Base-by-base conservation (phyloP, 495 filamentous ascomycete genomes). In the Penicillium samsonianum region DNA sequence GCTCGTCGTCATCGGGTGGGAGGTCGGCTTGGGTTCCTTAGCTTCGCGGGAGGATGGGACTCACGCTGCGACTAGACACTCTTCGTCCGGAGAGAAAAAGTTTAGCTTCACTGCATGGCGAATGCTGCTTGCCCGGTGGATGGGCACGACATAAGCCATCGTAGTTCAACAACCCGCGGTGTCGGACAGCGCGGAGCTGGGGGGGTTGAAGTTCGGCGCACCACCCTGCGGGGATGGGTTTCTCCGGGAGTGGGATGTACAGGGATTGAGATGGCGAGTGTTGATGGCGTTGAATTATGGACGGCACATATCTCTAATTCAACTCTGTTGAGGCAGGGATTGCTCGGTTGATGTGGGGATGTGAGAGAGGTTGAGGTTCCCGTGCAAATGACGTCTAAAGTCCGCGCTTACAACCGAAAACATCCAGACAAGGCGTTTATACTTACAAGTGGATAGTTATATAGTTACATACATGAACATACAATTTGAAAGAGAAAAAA, bases 71-170 rank as follows among this genome's bases (percentile, higher is more conserved):
- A 97, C 86, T 63, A 98, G 77, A 60, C 87, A 90, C 58, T 93
- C 86, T 55, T 93, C 86, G 38, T 90, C 84, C 4, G 84, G 69
- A 55, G 80, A 78, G 19, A 96, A 76, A 57, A 98, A 84, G 55
- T 86, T 83, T 44, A 92, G 78, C 65, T 87, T 91, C 56, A 98
- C 69, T 11, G 92, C 92, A 81, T 96, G 87, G 38, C 91, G 85
- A 55, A 97, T 85, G 70, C 90, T 95, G 68, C 87, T 96, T 25
- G 94, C 88, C 61, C 88, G 79, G 72, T 98, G 94, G 53, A 99
- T 96, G 5, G 94, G 92, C 59, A 90, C 91, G 57, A 99, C 77
- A 65, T 97, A 99, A 46, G 95, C 88, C 94, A 99, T 99, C 33
- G 45, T 67, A 37, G 3, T 48, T 40, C 46, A 42, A 43, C 28